Conservation (phyloP, 345 rosid species). For the Salix purpurea region DNA sequence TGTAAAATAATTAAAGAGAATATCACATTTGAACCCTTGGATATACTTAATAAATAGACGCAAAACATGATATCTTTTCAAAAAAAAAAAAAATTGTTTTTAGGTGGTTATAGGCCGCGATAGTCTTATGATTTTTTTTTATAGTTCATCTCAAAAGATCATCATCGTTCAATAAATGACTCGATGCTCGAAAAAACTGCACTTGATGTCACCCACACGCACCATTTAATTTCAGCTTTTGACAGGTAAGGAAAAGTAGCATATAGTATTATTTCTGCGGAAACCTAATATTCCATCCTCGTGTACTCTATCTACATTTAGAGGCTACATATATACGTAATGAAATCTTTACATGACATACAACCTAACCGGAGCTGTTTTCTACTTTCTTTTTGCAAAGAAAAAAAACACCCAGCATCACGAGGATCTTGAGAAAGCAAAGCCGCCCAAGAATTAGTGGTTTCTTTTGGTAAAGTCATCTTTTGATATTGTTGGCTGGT, state of each 20-base stretch:
- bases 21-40: no score
- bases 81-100: background rate
- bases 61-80: no score
- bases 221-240: background rate
- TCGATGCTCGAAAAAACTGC: background rate
- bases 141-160: background rate
- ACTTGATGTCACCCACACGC: background rate
- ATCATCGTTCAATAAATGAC: background rate
- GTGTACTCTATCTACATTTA: background rate
- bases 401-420: conserved; percentile 15
- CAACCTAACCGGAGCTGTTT: conserved; percentile 13
- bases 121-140: background rate
- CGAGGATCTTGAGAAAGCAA: conserved; percentile 26
- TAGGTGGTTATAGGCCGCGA: background rate
- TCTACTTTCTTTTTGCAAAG: background rate
- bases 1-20: no score
- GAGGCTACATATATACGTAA: background rate
- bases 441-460: conserved; percentile 16
- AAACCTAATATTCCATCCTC: conserved; percentile 10
- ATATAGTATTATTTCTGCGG: background rate
- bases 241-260: background rate
- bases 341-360: background rate
- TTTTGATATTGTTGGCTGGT: background rate
- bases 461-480: background rate
- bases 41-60: no score